Percentiles rank a stretch among this genome's conserved stretches.
phyloP scores from a whole-genome alignment of 2,329 filamentous ascomycete genomes.

The Phoma sp. region DNA sequence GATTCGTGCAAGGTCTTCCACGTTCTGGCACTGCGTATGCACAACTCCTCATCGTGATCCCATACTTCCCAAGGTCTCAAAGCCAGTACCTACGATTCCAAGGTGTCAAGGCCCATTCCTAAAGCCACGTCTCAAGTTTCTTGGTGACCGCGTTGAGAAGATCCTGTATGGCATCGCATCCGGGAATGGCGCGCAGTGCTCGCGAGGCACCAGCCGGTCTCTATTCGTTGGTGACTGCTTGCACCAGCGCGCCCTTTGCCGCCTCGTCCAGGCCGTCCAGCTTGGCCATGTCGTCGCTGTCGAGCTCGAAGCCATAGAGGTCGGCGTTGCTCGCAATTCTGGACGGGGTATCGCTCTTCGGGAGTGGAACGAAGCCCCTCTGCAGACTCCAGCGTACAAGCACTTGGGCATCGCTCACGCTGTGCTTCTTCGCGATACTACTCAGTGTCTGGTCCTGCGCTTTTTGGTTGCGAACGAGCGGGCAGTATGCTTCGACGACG shows the following conservation, averaged over 20 bases:
- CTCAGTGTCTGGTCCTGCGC: conserved; percentile 71
- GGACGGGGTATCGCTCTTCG: conserved; percentile 48
- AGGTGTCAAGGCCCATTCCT: not conserved
- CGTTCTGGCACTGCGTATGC: not conserved
- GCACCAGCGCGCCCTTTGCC: conserved; percentile 42
- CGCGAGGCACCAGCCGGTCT: not conserved
- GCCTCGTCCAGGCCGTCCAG: conserved; percentile 46
- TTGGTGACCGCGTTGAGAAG: not conserved
- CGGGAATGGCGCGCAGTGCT: not conserved
- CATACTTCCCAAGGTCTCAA: not conserved
- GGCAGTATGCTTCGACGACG: conserved; percentile 68
- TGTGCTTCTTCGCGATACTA: conserved; percentile 72
- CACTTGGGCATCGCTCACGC: conserved; percentile 76
- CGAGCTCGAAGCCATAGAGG: conserved; percentile 46
- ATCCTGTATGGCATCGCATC: not conserved
- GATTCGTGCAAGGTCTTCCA: too few species aligned
- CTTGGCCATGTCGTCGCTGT: conserved; percentile 42
- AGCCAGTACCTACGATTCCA: too few species aligned
- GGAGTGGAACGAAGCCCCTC: conserved; percentile 60
- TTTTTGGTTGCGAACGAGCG: conserved; percentile 73
- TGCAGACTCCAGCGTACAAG: conserved; percentile 83
- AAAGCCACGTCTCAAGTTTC: not conserved
- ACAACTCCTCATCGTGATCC: not conserved
- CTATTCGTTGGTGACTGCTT: conserved; percentile 24
- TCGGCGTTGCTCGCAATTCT: conserved; percentile 47